phyloP scores from a whole-genome alignment of 169 alveolate species.

The Cryptosporidium canis region DNA sequence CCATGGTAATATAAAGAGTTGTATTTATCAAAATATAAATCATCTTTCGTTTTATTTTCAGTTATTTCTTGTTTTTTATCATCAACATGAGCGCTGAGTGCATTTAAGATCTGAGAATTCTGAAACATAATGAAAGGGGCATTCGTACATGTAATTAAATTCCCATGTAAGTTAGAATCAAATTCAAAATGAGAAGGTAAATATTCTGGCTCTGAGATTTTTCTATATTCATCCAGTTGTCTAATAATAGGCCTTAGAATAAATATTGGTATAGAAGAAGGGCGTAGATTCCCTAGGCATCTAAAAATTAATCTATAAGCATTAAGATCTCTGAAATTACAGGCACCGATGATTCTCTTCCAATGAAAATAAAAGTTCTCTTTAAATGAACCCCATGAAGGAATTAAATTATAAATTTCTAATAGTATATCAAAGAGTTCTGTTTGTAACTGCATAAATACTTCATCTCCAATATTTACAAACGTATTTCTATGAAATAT shows the following conservation, averaged over 20 bases:
- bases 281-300: constrained; percentile 59
- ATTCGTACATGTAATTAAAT: background rate
- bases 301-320: constrained; percentile 68
- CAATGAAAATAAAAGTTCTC: constrained; percentile 69
- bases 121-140: constrained; percentile 9
- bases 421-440: constrained; percentile 43
- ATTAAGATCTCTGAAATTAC: constrained; percentile 43
- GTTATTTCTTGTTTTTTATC: background rate
- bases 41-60: background rate
- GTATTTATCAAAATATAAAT: background rate
- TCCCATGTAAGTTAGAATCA: constrained; percentile 10
- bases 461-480: constrained; percentile 19
- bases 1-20: background rate
- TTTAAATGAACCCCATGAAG: constrained; percentile 65
- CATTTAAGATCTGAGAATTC: background rate
- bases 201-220: constrained; percentile 69
- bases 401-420: constrained; percentile 41
- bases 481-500: background rate
- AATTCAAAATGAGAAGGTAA: constrained; percentile 32
- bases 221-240: constrained; percentile 71
- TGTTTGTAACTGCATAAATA: constrained; percentile 63
- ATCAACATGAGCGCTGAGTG: background rate
- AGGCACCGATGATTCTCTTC: constrained; percentile 63
- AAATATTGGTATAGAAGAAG: constrained; percentile 68
- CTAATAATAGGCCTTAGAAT: constrained; percentile 26